Base-by-base conservation (phyloP, 1,284 basidiomycete species). In the Tetrapyrgos nigripes region DNA sequence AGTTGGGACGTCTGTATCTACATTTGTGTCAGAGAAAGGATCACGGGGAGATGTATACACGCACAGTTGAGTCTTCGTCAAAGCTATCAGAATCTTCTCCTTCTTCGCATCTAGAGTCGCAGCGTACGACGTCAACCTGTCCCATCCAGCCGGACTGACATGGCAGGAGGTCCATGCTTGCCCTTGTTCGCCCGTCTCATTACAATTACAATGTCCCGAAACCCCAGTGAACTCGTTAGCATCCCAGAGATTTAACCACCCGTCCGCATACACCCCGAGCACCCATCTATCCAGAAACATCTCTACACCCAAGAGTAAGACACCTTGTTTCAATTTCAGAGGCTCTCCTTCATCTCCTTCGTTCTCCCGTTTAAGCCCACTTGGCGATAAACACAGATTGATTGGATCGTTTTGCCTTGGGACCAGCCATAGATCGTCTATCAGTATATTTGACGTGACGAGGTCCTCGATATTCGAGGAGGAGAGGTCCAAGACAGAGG, bases 231-330 rank as follows among this genome's bases (percentile, higher is more conserved):
- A 33, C 31, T 33, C 14, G 31, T 52, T 40, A 1, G 72, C 57
- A 60, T 80, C 75, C 71, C 76, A 79, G 0, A 81, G 59, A 50
- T 73, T 68, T 2, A 77, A 60, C 3, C 66, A 55, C 6, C 79
- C 79, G 56, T 78, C 73, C 17, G 62, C 64, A 59, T 78, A 79
- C 2, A 77, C 64, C 10, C 72, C 70, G 29, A 81, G 59, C 23
- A 81, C 64, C 77, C 77, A 80, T 57, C 71, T 64, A 50, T 81
- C 79, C n/a, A 73, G 54, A 51, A 77, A 70, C 21, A 78, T 48
- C 49, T 76, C 65, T 31, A 82, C 58, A 19, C 68, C 70, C 23
- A 76, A 49, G 6, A 80, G 53, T 13, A 64, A 56, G 4, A 58
- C 53, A n/a, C 64, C 65, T 10, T 53, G 26, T 27, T 40, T 53